phyloP scores from a whole-genome alignment of 2,329 filamentous ascomycete genomes.

The Verruconis gallopava region DNA sequence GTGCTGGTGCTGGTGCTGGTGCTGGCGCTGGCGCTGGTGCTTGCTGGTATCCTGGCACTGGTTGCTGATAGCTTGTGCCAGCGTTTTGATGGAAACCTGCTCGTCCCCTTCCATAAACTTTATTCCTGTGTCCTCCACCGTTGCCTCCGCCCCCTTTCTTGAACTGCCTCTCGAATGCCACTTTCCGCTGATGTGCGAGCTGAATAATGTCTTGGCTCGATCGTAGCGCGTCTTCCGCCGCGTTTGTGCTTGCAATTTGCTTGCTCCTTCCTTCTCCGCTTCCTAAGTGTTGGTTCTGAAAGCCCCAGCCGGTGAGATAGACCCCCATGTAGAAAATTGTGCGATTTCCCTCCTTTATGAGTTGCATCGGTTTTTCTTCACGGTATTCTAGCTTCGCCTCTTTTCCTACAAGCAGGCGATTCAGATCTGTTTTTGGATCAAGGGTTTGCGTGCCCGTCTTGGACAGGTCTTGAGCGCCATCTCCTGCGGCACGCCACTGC shows the following conservation, averaged over 20 bases:
- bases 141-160: not conserved
- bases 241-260: conserved; percentile 54
- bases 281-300: conserved; percentile 48
- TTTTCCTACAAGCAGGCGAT: conserved; percentile 23
- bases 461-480: conserved; percentile 18
- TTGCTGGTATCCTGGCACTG: not conserved
- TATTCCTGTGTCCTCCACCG: not conserved
- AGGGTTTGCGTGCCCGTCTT: conserved; percentile 13
- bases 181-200: conserved; percentile 3
- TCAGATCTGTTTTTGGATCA: conserved; percentile 26
- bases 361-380: conserved; percentile 28
- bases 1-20: not conserved
- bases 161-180: conserved; percentile 5
- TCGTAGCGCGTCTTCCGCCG: conserved; percentile 48
- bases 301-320: conserved; percentile 57
- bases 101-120: not conserved
- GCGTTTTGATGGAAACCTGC: conserved; percentile 1
- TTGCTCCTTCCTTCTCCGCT: conserved; percentile 53
- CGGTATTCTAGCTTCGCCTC: conserved; percentile 37
- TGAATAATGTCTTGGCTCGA: conserved; percentile 7
- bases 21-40: not conserved
- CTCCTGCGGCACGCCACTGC: conserved; percentile 26
- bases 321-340: conserved; percentile 50
- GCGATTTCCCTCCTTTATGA: conserved; percentile 41
- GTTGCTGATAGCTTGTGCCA: not conserved